Conservation (phyloP, 805 yeast species). For the Phaffomyces antillensis region DNA sequence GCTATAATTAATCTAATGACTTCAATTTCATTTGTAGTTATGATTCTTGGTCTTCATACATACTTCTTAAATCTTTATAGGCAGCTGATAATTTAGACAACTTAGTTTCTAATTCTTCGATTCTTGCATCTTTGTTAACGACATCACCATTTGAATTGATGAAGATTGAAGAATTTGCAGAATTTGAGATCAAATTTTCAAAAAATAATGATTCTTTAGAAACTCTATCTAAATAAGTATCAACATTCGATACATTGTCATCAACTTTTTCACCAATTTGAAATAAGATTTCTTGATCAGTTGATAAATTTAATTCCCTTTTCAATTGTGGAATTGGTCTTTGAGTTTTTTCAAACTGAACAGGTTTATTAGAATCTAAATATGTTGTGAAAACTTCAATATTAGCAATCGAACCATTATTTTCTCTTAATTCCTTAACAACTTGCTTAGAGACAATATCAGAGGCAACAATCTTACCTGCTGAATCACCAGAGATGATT, state of each 20-base stretch:
- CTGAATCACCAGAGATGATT: conserved; percentile 63
- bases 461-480: conserved; percentile 60
- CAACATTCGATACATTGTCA: conserved; percentile 32
- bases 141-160: conserved; percentile 5
- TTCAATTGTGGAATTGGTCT: conserved; percentile 55
- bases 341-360: conserved; percentile 16
- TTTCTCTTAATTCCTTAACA: conserved; percentile 42
- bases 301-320: conserved; percentile 43
- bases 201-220: conserved; percentile 47
- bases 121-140: conserved; percentile 23
- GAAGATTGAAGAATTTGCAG: conserved; percentile 32
- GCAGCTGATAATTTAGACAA: conserved; percentile 47
- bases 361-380: conserved; percentile 5
- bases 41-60: conserved; percentile 50
- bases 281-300: conserved; percentile 37
- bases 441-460: conserved; percentile 70
- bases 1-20: background rate
- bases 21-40: conserved; percentile 22
- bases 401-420: conserved; percentile 14
- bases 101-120: conserved; percentile 36
- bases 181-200: conserved; percentile 29
- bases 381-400: conserved; percentile 12
- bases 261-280: conserved; percentile 24
- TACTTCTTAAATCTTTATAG: conserved; percentile 48
- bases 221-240: conserved; percentile 41